phyloP scores from a whole-genome alignment of 768 basidiomycete genomes.

The Pulveroboletus sp. region DNA sequence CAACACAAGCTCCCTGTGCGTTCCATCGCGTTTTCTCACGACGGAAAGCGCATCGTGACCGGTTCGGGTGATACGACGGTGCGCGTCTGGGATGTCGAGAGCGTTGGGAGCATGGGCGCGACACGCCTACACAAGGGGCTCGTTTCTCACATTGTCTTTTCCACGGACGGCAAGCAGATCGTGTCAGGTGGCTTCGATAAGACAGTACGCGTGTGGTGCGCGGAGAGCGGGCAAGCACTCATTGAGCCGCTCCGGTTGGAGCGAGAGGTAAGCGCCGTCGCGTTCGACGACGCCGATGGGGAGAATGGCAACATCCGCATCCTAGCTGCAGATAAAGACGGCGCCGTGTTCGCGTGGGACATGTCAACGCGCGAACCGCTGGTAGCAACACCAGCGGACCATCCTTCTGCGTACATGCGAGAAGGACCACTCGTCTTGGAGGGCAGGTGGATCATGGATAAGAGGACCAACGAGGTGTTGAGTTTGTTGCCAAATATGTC shows the following conservation, averaged over 20 bases:
- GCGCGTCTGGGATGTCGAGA: slow-evolving; percentile 32
- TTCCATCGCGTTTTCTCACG: slow-evolving; percentile 25
- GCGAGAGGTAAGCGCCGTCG: slow-evolving; percentile 17
- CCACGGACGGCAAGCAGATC: slow-evolving; percentile 25
- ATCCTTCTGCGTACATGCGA: slow-evolving; percentile 6
- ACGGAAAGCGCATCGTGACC: slow-evolving; percentile 29
- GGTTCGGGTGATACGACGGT: slow-evolving; percentile 24
- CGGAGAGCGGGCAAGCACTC: slow-evolving; percentile 18
- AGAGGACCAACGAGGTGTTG: slow-evolving; percentile 10
- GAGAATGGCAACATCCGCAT: slow-evolving; percentile 9
- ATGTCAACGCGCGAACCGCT: slow-evolving; percentile 17
- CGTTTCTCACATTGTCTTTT: slow-evolving; percentile 27
- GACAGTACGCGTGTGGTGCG: slow-evolving; percentile 31
- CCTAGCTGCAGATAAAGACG: slow-evolving; percentile 22
- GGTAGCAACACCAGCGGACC: slow-evolving; percentile 18
- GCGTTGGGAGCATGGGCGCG: slow-evolving; percentile 26
- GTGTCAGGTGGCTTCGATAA: slow-evolving; percentile 30
- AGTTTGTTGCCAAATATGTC: slow-evolving; percentile 30
- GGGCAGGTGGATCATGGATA: slow-evolving; percentile 26
- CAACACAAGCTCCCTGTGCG: slow-evolving; percentile 26
- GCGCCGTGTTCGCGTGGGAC: slow-evolving; percentile 28
- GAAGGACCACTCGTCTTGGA: slow-evolving; percentile 15
- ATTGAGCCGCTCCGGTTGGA: slow-evolving; percentile 21
- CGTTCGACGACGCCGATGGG: slow-evolving; percentile 16
- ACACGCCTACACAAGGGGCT: slow-evolving; percentile 25